Evolutionary conservation across 371 early-diverging fungal species (phyloP).

Genomic region (Circinella umbellata): DNA sequence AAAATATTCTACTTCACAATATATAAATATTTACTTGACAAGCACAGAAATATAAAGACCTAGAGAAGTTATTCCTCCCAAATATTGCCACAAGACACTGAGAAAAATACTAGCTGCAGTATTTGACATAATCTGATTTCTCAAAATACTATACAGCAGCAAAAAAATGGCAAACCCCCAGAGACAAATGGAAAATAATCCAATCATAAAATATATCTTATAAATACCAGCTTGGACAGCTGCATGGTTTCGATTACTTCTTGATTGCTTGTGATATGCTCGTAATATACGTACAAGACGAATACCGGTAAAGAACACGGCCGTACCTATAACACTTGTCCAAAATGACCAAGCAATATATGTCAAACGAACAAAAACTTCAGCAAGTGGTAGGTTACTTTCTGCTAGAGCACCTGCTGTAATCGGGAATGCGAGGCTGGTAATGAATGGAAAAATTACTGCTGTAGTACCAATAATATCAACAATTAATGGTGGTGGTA

Average conservation of each 20-base stretch:
- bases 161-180: slow-evolving; percentile 27
- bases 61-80: slow-evolving; percentile 23
- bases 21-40: slow-evolving; percentile 20
- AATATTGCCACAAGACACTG: slow-evolving; percentile 24
- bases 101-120: slow-evolving; percentile 20
- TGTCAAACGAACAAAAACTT: slow-evolving; percentile 32
- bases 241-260: neutral
- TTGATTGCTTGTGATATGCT: slow-evolving; percentile 10
- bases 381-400: slow-evolving; percentile 26
- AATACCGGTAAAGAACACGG: slow-evolving; percentile 38
- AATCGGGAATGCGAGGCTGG: slow-evolving; percentile 36
- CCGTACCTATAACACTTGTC: slow-evolving; percentile 22
- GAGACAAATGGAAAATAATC: slow-evolving; percentile 22
- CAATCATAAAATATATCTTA: slow-evolving; percentile 22
- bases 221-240: neutral
- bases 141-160: slow-evolving; percentile 28
- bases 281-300: slow-evolving; percentile 41
- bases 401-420: slow-evolving; percentile 41
- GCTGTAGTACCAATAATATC: slow-evolving; percentile 20
- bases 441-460: slow-evolving; percentile 29
- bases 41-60: slow-evolving; percentile 24
- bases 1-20: neutral
- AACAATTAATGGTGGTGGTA: slow-evolving; percentile 28
- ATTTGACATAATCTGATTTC: slow-evolving; percentile 28
- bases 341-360: slow-evolving; percentile 50